Conservation (phyloP, 2,329 filamentous ascomycete species). For the Aspergillus sp. region DNA sequence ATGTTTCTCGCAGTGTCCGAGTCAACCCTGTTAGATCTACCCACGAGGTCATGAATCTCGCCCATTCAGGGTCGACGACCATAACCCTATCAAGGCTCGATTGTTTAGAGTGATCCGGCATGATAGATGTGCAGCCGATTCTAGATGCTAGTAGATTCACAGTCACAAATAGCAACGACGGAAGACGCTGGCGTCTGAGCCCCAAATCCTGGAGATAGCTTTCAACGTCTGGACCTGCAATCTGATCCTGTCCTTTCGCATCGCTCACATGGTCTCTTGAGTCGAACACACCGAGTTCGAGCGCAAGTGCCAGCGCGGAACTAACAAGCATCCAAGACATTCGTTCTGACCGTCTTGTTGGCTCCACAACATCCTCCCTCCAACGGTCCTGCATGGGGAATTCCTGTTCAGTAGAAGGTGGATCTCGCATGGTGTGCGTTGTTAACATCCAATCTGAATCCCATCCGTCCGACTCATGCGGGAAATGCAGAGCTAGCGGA, state of each 20-base stretch:
- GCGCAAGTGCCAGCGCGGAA: constrained; percentile 50
- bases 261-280: constrained; percentile 24
- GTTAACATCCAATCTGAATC: constrained; percentile 51
- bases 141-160: constrained; percentile 49
- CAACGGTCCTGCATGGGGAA: constrained; percentile 41
- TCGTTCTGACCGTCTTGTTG: constrained; percentile 52
- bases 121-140: constrained; percentile 46
- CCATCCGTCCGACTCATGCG: constrained; percentile 54
- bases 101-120: constrained; percentile 40
- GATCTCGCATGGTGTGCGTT: constrained; percentile 39
- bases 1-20: constrained; percentile 28
- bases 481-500: constrained; percentile 52
- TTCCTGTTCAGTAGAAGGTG: constrained; percentile 31
- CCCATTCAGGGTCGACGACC: constrained; percentile 42
- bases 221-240: constrained; percentile 13
- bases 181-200: constrained; percentile 30
- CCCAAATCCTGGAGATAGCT: constrained; percentile 20
- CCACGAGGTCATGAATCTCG: constrained; percentile 47
- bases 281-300: constrained; percentile 50
- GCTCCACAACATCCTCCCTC: constrained; percentile 54
- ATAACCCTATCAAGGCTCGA: constrained; percentile 22
- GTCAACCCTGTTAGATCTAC: constrained; percentile 37
- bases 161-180: constrained; percentile 41
- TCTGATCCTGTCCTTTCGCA: constrained; percentile 14
- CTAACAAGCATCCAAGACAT: constrained; percentile 61